phyloP scores from a whole-genome alignment of 2,329 filamentous ascomycete genomes.

The Fusarium continuum region DNA sequence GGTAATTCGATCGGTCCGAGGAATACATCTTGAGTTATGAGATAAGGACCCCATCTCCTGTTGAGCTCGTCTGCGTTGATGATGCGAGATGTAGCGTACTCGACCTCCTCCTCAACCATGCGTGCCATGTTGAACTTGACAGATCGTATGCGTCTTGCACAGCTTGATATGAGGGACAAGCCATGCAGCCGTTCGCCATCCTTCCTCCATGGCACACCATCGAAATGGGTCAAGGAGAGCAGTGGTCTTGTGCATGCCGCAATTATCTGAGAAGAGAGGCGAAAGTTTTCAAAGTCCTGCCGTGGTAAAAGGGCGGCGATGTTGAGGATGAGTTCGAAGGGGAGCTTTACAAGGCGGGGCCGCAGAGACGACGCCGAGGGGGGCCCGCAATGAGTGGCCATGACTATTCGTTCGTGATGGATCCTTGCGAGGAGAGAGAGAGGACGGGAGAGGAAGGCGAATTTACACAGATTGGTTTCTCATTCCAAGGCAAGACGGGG shows the following conservation, averaged over 20 bases:
- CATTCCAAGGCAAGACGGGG: too few species aligned
- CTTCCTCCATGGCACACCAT: slow-evolving; percentile 55
- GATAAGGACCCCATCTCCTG: slow-evolving; percentile 8
- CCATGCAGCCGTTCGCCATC: slow-evolving; percentile 56
- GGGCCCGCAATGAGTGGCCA: neutral
- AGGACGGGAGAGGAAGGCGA: too few species aligned
- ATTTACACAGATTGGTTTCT: too few species aligned
- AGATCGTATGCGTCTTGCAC: slow-evolving; percentile 53
- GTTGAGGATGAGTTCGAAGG: slow-evolving; percentile 53
- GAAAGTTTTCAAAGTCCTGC: slow-evolving; percentile 52
- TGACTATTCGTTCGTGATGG: neutral
- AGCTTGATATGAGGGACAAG: slow-evolving; percentile 55
- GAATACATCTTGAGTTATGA: slow-evolving; percentile 11
- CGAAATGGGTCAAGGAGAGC: slow-evolving; percentile 48
- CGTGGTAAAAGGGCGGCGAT: slow-evolving; percentile 55
- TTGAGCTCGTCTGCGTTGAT: neutral
- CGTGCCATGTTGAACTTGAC: slow-evolving; percentile 56
- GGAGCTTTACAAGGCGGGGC: slow-evolving; percentile 38
- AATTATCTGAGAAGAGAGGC: slow-evolving; percentile 42
- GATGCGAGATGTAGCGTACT: neutral
- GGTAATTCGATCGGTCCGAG: slow-evolving; percentile 3
- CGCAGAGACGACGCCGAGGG: neutral
- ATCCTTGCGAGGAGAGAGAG: neutral
- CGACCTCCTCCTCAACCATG: slow-evolving; percentile 10
- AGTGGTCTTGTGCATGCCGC: slow-evolving; percentile 1